phyloP scores from a whole-genome alignment of 2,329 filamentous ascomycete genomes.

The Colletotrichum cuscutae region DNA sequence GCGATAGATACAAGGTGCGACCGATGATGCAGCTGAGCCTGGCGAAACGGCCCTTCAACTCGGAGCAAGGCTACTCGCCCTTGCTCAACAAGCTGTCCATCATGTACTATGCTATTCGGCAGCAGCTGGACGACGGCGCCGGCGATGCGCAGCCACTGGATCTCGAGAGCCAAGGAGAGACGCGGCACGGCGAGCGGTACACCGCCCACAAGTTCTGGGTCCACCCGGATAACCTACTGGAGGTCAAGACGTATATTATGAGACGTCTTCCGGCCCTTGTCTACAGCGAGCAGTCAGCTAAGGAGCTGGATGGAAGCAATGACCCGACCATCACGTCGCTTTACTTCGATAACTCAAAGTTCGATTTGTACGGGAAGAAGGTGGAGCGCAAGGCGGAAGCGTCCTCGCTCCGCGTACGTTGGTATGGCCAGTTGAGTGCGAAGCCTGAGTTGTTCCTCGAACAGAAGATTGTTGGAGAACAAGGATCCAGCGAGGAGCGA shows the following conservation, averaged over 20 bases:
- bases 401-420: constrained; percentile 85
- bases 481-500: constrained; percentile 81
- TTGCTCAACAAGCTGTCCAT: constrained; percentile 90
- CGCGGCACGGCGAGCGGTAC: constrained; percentile 76
- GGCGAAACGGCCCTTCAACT: constrained; percentile 92
- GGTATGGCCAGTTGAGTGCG: constrained; percentile 86
- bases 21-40: constrained; percentile 92
- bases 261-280: constrained; percentile 90
- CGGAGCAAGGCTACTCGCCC: constrained; percentile 87
- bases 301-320: constrained; percentile 81
- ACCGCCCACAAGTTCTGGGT: constrained; percentile 97
- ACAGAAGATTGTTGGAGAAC: constrained; percentile 85
- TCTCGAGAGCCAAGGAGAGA: constrained; percentile 64
- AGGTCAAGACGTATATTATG: constrained; percentile 96
- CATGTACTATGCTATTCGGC: constrained; percentile 94
- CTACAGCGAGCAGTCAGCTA: constrained; percentile 88
- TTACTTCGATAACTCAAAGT: constrained; percentile 91
- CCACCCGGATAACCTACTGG: constrained; percentile 92
- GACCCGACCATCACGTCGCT: constrained; percentile 95
- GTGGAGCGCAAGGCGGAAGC: constrained; percentile 80
- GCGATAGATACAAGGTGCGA: constrained; percentile 85
- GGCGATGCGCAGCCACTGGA: constrained; percentile 52
- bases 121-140: constrained; percentile 75
- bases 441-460: constrained; percentile 87
- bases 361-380: constrained; percentile 88